Base-by-base conservation (phyloP, 129 eudicot species). In the Pulicaria dysenterica region DNA sequence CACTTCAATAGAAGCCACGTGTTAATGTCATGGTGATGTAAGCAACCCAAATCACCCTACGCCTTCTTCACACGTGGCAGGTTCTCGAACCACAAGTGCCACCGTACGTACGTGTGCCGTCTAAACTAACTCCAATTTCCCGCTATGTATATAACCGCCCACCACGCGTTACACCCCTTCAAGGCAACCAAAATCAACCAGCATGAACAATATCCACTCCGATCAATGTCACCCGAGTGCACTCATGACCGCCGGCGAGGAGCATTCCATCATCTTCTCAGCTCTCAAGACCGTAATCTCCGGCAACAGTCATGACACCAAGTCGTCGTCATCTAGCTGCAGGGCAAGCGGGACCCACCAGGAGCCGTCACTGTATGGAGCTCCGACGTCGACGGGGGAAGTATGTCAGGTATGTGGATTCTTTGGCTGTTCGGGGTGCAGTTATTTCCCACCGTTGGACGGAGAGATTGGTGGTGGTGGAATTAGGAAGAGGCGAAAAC, bases 21-120 rank as follows among this genome's bases (percentile, higher is more conserved):
- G 5, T 70, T 46, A 17, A 24, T 43, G 40, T 3, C 0, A 0
- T 3, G 7, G 42, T 45, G 13, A 70, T 57, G 76, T 77, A 34
- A 69, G 38, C 76, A 77, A 9, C n/a, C 57, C 76, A 48, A 59
- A 69, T 77, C 81, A 50, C 70, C 76, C 60, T 41, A 59, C 70
- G 7, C 24, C 46, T 9, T 9, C 68, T 12, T 40, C 11, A 61
- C 76, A 77, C 81, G 76, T 77, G 70, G 76, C 14, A 13, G 19
- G 6, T 60, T 24, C 50, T 60, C 48, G 40, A 11, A 50, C 39
- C 44, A 51, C 4, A 7, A 8, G 31, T 34, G 72, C 81, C 81
- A 77, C 76, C 72, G 77, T 77, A 24, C 31, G 77, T 77, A 61
- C 77, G 31, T 24, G 31, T 24, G 31, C 31, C 31, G 31, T 24